Conservation (phyloP, 2,329 filamentous ascomycete genomes). For the Lachnellula subtilissima region DNA sequence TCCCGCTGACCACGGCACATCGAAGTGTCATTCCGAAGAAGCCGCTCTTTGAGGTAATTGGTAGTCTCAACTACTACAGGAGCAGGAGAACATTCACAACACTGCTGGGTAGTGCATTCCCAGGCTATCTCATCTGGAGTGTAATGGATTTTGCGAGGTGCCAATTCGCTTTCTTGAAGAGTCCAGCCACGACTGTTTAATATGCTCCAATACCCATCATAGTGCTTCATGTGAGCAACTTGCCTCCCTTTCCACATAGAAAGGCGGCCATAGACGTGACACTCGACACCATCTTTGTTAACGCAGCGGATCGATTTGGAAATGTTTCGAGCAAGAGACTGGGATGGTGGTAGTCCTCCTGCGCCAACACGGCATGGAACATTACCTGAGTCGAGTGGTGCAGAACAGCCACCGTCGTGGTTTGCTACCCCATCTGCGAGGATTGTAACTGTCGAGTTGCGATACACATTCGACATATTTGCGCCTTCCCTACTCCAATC, state of each 20-base stretch:
- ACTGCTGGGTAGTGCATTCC: background rate
- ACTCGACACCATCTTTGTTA: background rate
- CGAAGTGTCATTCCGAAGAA: too few species aligned
- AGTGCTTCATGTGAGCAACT: background rate
- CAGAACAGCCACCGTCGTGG: background rate
- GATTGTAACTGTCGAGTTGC: slow-evolving; percentile 3
- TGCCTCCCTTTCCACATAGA: background rate
- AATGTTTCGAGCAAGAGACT: too few species aligned
- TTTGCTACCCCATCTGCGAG: background rate
- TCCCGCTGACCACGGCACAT: too few species aligned
- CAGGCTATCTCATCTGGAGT: slow-evolving; percentile 28
- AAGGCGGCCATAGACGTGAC: background rate
- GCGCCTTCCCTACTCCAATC: slow-evolving; percentile 11
- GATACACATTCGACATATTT: slow-evolving; percentile 14
- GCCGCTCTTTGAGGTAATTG: too few species aligned
- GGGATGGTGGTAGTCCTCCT: too few species aligned
- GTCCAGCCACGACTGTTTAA: slow-evolving; percentile 20
- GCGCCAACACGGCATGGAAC: too few species aligned
- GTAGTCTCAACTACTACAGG: too few species aligned
- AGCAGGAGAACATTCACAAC: too few species aligned
- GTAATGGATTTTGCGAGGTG: slow-evolving; percentile 19
- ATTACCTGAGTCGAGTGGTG: background rate
- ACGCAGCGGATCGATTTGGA: too few species aligned
- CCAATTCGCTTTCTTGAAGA: slow-evolving; percentile 23
- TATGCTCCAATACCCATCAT: background rate